Base-by-base conservation (phyloP, 2,329 filamentous ascomycete genomes). In the Biscogniauxia marginata region DNA sequence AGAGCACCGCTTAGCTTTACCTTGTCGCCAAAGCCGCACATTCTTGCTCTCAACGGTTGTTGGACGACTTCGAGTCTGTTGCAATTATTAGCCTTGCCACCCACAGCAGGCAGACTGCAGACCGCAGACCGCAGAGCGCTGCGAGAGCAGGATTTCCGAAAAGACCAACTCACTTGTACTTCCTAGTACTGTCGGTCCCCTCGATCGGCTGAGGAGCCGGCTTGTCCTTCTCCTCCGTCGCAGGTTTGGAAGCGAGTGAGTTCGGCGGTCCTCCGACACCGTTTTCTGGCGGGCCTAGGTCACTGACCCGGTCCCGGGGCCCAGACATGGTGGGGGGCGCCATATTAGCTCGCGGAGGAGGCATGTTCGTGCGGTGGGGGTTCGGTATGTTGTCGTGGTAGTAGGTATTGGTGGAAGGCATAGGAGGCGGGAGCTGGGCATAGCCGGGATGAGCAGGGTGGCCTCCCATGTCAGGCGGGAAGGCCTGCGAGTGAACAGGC, bases 11-110 rank as follows among this genome's bases (percentile, higher is more conserved):
- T 77, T 55, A 56, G 55, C 66, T 77, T 55, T 76, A 95, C 91
- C 83, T 98, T 99, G 78, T 99, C 95, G 60, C 95, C 95, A 76
- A 98, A 99, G 7, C 95, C 95, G 77, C 95, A 99, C 95, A 98
- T 98, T 59, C 95, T 90, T 63, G 95, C 95, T 67, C 95, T 86
- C 67, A 91, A 83, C 50, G 95, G 95, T 73, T 98, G 92, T 77
- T 99, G 95, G 63, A 90, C 86, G 58, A 97, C 91, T 63, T 87
- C 79, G 50, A 96, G 82, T 59, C 86, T 89, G 63, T 58, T 22
- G 5, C 39, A 49, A 50, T 54, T 24, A 58, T 69, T 52, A 69
- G 59, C 39, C 46, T 34, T 30, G 49, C 49, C 52, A 54, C n/a
- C n/a, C n/a, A n/a, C n/a, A n/a, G n/a, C n/a, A n/a, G n/a, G n/a